Conservation (phyloP, 805 yeast genomes). For the Hanseniaspora clermontiae region DNA sequence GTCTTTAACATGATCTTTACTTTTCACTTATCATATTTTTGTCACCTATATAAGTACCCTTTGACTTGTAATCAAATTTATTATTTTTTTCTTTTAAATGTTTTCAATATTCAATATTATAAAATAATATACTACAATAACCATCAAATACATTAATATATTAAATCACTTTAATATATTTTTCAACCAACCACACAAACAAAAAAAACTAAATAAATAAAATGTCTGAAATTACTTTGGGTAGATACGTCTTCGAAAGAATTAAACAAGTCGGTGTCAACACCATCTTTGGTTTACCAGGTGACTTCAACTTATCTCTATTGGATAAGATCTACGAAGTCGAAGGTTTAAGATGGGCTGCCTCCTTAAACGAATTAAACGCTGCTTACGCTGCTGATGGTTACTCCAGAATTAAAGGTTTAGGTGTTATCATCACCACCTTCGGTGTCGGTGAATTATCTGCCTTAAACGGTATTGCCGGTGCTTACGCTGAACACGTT, state of each 20-base stretch:
- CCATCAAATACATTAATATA: neutral
- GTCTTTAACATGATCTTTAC: neutral
- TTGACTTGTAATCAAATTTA: too few species aligned
- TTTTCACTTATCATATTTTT: neutral
- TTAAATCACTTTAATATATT: neutral
- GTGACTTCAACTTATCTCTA: conserved; percentile 64
- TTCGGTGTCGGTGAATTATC: conserved; percentile 85
- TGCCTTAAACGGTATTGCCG: conserved; percentile 77
- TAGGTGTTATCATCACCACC: conserved; percentile 65
- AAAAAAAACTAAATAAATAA: neutral
- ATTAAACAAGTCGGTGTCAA: conserved; percentile 57
- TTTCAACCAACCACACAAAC: too few species aligned
- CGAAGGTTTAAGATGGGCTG: conserved; percentile 73
- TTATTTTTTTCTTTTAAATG: too few species aligned
- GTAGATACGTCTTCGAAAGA: conserved; percentile 68
- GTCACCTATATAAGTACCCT: too few species aligned
- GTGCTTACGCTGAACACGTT: conserved; percentile 81
- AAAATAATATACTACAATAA: neutral
- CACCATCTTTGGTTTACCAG: conserved; percentile 70
- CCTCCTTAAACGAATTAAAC: conserved; percentile 80
- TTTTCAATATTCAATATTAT: too few species aligned
- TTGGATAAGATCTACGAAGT: conserved; percentile 65
- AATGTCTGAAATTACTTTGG: conserved; percentile 47
- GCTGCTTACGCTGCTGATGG: conserved; percentile 81
- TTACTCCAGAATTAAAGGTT: conserved; percentile 67